Evolutionary conservation across 148 eudicot species (phyloP).

Genomic region (Amaranthus palmeri): DNA sequence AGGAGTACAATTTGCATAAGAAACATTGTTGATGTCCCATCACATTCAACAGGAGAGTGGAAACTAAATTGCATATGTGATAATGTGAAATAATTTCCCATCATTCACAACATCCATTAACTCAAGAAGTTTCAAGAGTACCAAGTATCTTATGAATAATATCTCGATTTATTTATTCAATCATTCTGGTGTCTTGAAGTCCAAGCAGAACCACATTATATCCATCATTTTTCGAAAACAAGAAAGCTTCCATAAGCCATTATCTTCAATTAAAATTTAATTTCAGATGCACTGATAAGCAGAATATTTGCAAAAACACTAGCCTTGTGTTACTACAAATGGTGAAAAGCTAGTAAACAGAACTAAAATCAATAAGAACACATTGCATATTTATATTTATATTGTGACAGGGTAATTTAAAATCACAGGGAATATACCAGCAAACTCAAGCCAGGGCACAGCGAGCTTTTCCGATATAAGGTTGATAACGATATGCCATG

Average conservation of each 20-base stretch:
- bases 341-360: neutral
- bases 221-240: neutral
- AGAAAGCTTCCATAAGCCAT: neutral
- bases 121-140: neutral
- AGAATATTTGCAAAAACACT: neutral
- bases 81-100: neutral
- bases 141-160: neutral
- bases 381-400: neutral
- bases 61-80: neutral
- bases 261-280: neutral
- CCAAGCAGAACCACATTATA: neutral
- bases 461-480: conserved; percentile 78
- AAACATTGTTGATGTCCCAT: neutral
- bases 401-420: neutral
- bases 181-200: neutral
- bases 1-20: neutral
- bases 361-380: neutral
- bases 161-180: neutral
- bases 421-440: conserved; percentile 49
- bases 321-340: neutral
- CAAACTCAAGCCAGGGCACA: conserved; percentile 73
- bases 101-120: neutral
- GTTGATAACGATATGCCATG: conserved; percentile 93
- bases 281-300: neutral
- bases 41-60: neutral